Conservation (phyloP, 768 basidiomycete species). For the Inosperma sp. region DNA sequence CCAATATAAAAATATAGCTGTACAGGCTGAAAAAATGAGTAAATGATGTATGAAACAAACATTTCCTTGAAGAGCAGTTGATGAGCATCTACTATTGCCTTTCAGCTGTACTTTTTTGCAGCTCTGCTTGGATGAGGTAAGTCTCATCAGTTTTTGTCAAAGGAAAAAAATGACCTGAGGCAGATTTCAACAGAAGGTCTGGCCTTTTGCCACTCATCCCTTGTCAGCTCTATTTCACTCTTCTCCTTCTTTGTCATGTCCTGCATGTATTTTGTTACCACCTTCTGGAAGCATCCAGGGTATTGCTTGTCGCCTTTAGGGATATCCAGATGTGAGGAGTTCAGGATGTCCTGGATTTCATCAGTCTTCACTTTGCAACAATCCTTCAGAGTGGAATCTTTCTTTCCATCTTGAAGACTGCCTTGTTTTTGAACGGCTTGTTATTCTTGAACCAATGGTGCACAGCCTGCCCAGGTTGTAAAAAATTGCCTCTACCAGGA, state of each 20-base stretch:
- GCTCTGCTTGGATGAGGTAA: no score
- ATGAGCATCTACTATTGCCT: not conserved
- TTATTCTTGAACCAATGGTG: not conserved
- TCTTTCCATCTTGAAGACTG: not conserved
- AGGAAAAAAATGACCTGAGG: not conserved
- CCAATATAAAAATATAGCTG: no score
- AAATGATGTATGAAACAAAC: not conserved
- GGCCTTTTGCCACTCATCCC: not conserved
- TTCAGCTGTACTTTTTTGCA: not conserved
- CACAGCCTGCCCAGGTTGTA: not conserved
- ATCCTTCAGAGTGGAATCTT: not conserved
- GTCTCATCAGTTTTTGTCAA: no score
- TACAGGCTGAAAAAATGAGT: not conserved
- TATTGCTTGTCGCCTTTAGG: not conserved
- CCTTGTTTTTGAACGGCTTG: not conserved
- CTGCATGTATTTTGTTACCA: not conserved
- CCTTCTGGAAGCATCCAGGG: not conserved
- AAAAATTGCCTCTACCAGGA: not conserved
- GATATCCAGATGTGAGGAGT: rapidly evolving
- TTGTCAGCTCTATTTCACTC: not conserved
- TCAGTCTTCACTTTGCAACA: not conserved
- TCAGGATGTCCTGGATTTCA: not conserved
- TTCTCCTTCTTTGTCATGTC: not conserved
- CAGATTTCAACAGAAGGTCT: not conserved
- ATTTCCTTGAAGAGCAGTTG: not conserved